Evolutionary conservation across 2,329 filamentous ascomycete species (phyloP).

Genomic region (Chaetomium olivaceum): DNA sequence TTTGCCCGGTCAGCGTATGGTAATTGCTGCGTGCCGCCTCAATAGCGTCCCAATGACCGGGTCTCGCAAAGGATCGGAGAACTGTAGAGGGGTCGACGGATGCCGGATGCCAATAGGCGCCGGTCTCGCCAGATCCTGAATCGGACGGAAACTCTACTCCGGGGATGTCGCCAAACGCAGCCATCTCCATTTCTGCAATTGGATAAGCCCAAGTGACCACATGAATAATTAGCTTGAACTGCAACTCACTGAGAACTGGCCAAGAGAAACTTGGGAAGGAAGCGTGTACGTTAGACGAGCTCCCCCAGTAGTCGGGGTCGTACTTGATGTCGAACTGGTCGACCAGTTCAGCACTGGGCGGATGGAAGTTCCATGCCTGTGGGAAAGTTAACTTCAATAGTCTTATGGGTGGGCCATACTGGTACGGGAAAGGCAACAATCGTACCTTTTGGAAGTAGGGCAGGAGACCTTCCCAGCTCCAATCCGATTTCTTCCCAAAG

Average conservation of each 20-base stretch:
- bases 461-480: conserved; percentile 36
- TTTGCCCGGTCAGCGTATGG: conserved; percentile 34
- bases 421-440: not conserved
- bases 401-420: not conserved
- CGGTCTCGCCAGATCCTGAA: conserved; percentile 34
- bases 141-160: conserved; percentile 34
- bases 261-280: conserved; percentile 31
- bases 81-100: conserved; percentile 23
- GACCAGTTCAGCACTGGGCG: conserved; percentile 28
- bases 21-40: conserved; percentile 26
- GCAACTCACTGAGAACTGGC: conserved; percentile 29
- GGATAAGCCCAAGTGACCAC: not conserved
- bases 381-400: not conserved
- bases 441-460: conserved; percentile 36
- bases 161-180: conserved; percentile 39
- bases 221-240: not conserved
- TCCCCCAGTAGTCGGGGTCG: conserved; percentile 33
- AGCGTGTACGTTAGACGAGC: conserved; percentile 31
- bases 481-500: conserved; percentile 31
- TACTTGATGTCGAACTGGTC: conserved; percentile 34
- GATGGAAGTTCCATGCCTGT: conserved; percentile 32
- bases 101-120: conserved; percentile 35
- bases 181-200: conserved; percentile 29
- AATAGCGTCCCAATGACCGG: conserved; percentile 31
- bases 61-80: conserved; percentile 28